These are phyloP conservation scores for Paraphoma sp. DNA, from an alignment of 2,329 filamentous ascomycete genomes.

Conservation along the genomic window DNA sequence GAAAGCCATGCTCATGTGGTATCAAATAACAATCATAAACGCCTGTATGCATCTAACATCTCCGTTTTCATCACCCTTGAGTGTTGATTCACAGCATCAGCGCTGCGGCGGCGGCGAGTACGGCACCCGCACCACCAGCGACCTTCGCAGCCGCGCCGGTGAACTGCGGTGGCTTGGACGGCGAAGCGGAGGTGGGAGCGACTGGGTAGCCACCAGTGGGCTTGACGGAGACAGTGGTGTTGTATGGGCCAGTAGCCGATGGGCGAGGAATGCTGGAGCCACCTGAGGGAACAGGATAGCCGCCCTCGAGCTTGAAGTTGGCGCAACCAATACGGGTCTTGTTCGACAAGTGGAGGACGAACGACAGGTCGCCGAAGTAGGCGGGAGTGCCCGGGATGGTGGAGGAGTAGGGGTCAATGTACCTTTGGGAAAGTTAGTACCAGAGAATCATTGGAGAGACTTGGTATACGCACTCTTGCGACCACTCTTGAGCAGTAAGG, in stretches of 20 bases:
- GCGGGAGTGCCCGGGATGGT: conserved; percentile 49
- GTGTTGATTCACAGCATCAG: conserved; percentile 30
- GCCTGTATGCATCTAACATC: conserved; percentile 18
- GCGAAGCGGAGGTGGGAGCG: conserved; percentile 11
- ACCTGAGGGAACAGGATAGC: conserved; percentile 8
- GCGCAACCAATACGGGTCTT: conserved; percentile 63
- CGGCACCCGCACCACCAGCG: conserved; percentile 25
- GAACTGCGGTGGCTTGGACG: conserved; percentile 17
- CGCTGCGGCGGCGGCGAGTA: conserved; percentile 30
- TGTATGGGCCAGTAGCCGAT: conserved; percentile 21
- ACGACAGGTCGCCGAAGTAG: conserved; percentile 61
- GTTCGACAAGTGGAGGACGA: conserved; percentile 63
- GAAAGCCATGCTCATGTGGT: conserved; percentile 18
- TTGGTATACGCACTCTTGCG: conserved; percentile 49
- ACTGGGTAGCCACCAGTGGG: conserved; percentile 22
- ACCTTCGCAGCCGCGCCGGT: conserved; percentile 27
- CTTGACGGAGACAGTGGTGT: conserved; percentile 16
- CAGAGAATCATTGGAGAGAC: neutral
- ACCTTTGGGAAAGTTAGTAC: conserved; percentile 38
- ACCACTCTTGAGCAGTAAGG: conserved; percentile 38
- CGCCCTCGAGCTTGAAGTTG: conserved; percentile 59
- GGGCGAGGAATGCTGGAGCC: conserved; percentile 11
- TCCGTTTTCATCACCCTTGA: neutral
- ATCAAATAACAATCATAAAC: conserved; percentile 25
- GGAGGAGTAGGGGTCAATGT: conserved; percentile 58